Conservation (phyloP, 345 rosid genomes). For the Salix arbutifolia region DNA sequence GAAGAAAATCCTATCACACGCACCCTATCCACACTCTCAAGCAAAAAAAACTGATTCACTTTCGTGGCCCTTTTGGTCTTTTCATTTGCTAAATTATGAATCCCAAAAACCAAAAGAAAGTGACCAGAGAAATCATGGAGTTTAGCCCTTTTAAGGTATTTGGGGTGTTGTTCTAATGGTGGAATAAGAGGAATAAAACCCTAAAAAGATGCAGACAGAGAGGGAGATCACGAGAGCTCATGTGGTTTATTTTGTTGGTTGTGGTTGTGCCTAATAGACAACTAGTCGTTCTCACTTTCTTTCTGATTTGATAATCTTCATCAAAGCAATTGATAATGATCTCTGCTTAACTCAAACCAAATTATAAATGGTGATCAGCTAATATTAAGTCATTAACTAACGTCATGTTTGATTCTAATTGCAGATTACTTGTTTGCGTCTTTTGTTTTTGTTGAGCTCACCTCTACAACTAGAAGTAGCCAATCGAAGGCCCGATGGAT, state of each 20-base stretch:
- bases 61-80: conserved; percentile 11
- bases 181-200: conserved; percentile 27
- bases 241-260: not conserved
- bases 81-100: not conserved
- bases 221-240: conserved; percentile 19
- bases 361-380: not conserved
- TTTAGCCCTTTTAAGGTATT: not conserved
- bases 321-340: not conserved
- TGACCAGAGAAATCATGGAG: not conserved
- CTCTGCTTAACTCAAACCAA: not conserved
- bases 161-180: not conserved
- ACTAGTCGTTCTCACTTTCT: not conserved
- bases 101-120: not conserved
- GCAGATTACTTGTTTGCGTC: not conserved
- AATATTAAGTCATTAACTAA: not conserved
- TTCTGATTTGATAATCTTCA: not conserved
- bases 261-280: not conserved
- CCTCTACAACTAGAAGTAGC: not conserved
- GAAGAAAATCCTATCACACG: too few species aligned
- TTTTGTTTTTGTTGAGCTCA: not conserved
- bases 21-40: too few species aligned
- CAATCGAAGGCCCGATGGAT: not conserved
- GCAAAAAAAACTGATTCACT: conserved; percentile 15
- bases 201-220: conserved; percentile 21
- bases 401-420: not conserved